Conservation (phyloP, 495 filamentous ascomycete genomes). For the Sabuloglossum arenarium region DNA sequence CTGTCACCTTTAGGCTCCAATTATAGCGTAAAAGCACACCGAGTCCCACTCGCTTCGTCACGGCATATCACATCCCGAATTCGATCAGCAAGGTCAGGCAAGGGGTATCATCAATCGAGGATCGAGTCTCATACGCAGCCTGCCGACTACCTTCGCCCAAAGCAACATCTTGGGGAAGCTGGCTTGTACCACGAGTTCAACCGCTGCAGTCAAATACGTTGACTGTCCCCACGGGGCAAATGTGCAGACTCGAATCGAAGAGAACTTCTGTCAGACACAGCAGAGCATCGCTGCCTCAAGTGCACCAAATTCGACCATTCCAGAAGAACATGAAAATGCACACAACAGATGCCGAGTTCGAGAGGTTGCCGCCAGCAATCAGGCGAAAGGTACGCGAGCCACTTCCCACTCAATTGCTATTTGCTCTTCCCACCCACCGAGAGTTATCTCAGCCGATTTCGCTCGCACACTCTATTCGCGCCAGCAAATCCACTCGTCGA, state of each 20-base stretch:
- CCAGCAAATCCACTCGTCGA: neutral
- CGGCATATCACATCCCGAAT: neutral
- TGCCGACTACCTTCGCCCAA: neutral
- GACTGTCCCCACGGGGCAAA: neutral
- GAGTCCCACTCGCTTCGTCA: neutral
- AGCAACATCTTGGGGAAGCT: neutral
- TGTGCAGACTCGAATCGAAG: neutral
- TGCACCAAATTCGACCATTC: neutral
- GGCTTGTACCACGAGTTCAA: neutral
- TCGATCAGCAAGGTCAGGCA: neutral
- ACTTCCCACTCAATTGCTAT: neutral
- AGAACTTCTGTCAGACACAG: neutral
- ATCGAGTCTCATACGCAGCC: neutral
- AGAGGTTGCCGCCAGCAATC: conserved; percentile 27
- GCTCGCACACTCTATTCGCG: neutral
- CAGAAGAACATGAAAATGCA: neutral
- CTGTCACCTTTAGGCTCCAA: neutral
- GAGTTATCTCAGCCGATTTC: neutral
- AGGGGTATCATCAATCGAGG: neutral
- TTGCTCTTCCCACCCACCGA: neutral
- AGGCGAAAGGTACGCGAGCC: conserved; percentile 6
- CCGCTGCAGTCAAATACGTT: neutral
- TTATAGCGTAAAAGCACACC: neutral
- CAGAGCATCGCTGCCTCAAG: neutral
- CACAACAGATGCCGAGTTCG: conserved; percentile 18